phyloP scores from a whole-genome alignment of 2,329 filamentous ascomycete species.

The Claviceps fusiformis region DNA sequence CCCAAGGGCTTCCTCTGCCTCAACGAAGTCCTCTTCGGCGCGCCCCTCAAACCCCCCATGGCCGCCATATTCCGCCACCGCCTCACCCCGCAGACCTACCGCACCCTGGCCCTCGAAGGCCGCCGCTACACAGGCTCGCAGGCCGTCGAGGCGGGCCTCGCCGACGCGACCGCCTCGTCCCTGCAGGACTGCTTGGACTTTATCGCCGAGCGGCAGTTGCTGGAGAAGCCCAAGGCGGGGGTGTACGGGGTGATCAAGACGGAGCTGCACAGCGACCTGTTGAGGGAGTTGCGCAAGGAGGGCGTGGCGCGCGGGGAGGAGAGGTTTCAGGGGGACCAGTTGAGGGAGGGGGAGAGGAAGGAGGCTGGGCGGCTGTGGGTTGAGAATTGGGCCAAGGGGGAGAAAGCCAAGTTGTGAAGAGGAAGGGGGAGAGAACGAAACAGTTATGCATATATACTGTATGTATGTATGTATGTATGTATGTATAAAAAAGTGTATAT shows the following conservation, averaged over 20 bases:
- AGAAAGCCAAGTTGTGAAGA: constrained; percentile 24
- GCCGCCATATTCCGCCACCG: constrained; percentile 61
- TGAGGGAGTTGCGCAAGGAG: constrained; percentile 42
- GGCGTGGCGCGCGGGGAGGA: constrained; percentile 35
- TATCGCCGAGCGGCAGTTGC: constrained; percentile 43
- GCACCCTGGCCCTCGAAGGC: constrained; percentile 59
- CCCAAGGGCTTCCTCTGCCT: constrained; percentile 60
- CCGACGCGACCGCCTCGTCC: constrained; percentile 45
- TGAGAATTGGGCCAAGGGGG: constrained; percentile 33
- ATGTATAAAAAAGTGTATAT: neutral
- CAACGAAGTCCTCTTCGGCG: constrained; percentile 71
- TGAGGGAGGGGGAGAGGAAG: constrained; percentile 26
- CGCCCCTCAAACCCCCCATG: constrained; percentile 63
- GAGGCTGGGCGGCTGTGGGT: constrained; percentile 33
- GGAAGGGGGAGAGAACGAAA: too few relatives aligned
- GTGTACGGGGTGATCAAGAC: constrained; percentile 60
- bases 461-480: neutral
- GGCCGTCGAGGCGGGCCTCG: constrained; percentile 51
- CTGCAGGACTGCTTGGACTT: constrained; percentile 49
- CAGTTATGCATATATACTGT: too few relatives aligned
- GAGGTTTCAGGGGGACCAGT: constrained; percentile 28
- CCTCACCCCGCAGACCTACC: constrained; percentile 40
- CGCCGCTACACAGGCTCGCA: constrained; percentile 49
- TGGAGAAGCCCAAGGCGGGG: constrained; percentile 47
- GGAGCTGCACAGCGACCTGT: constrained; percentile 59